Evolutionary conservation across 2,329 filamentous ascomycete genomes (phyloP).

Genomic region (Nemania serpens): DNA sequence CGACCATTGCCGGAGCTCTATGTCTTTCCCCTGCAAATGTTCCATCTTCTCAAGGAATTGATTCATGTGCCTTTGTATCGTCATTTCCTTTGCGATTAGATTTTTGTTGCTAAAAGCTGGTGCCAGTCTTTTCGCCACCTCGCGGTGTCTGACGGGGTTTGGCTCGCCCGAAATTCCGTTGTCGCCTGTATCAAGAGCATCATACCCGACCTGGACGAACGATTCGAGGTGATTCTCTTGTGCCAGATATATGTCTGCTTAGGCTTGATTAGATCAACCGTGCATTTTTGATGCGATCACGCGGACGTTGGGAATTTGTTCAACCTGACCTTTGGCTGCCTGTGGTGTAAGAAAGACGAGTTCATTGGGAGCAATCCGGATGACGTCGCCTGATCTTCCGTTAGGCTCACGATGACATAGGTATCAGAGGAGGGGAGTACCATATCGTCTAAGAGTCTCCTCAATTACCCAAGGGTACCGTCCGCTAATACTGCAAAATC

Average conservation of each 20-base stretch:
- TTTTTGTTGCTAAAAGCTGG: conserved; percentile 26
- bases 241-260: conserved; percentile 20
- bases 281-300: not conserved
- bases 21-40: conserved; percentile 1
- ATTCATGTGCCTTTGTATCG: conserved; percentile 22
- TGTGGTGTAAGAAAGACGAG: conserved; percentile 20
- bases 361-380: conserved; percentile 20
- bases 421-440: not conserved
- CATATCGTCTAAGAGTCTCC: conserved; percentile 15
- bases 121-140: conserved; percentile 24
- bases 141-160: conserved; percentile 25
- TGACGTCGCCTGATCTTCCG: conserved; percentile 13
- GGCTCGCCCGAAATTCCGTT: conserved; percentile 26
- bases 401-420: not conserved
- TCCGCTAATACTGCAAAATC: conserved; percentile 11
- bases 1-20: conserved; percentile 26
- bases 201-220: conserved; percentile 24
- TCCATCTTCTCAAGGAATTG: conserved; percentile 21
- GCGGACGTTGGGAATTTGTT: not conserved
- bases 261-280: conserved; percentile 2
- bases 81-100: conserved; percentile 15
- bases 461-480: conserved; percentile 18
- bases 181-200: conserved; percentile 22
- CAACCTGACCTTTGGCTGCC: conserved; percentile 17
- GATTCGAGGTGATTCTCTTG: conserved; percentile 21